These are phyloP conservation scores for Plasmodium knowlesi DNA, from an alignment of 169 alveolate genomes.

Conservation along the genomic window DNA sequence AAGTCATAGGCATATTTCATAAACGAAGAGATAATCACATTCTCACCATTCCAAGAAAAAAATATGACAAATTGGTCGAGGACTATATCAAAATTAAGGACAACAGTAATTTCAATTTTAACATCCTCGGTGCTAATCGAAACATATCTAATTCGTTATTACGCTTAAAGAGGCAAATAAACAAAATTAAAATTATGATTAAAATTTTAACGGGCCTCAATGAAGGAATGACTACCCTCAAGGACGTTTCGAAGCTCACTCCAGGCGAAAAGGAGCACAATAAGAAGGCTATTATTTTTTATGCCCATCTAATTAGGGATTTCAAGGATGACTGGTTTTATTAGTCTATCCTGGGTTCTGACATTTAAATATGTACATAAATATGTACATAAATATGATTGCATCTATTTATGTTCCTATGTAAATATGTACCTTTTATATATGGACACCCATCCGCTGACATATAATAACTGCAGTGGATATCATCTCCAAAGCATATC, in stretches of 20 bases:
- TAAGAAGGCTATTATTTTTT: constrained; percentile 8
- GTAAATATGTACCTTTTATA: background rate
- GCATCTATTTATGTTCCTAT: background rate
- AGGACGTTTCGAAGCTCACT: background rate
- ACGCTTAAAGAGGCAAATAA: background rate
- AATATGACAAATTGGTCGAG: background rate
- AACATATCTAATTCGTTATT: background rate
- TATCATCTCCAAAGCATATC: background rate
- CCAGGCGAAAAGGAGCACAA: background rate
- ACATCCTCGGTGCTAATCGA: background rate
- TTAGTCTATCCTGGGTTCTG: background rate
- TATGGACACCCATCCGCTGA: background rate
- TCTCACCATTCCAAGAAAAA: background rate
- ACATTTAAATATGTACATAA: background rate
- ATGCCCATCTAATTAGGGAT: background rate
- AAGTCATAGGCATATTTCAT: background rate
- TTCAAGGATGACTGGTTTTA: constrained; percentile 14
- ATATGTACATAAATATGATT: background rate
- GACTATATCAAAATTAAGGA: background rate
- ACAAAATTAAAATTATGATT: constrained; percentile 13
- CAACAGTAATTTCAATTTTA: constrained; percentile 22
- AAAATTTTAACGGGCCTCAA: background rate
- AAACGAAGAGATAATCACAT: background rate
- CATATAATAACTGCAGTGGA: background rate
- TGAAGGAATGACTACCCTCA: background rate